Evolutionary conservation across 2,329 filamentous ascomycete genomes (phyloP).

Genomic region (Alternaria hordeiaustralica): DNA sequence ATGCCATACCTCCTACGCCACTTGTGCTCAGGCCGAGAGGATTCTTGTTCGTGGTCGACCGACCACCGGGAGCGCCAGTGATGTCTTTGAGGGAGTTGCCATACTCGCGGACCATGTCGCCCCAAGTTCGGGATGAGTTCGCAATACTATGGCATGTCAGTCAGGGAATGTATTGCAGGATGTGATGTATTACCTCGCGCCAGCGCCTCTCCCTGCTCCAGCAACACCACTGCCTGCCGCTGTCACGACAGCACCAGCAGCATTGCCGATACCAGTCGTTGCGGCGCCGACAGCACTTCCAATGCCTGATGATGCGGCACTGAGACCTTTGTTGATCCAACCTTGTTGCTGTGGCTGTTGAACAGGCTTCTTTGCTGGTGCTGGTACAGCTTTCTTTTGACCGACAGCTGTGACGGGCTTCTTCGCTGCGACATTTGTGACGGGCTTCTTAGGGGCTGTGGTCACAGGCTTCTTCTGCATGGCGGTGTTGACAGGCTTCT

Average conservation of each 20-base stretch:
- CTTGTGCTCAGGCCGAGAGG: constrained; percentile 53
- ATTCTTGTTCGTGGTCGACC: constrained; percentile 54
- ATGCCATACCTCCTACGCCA: constrained; percentile 36
- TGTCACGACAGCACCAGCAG: constrained; percentile 52
- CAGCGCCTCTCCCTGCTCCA: constrained; percentile 23
- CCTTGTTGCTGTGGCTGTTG: constrained; percentile 46
- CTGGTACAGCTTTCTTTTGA: constrained; percentile 18
- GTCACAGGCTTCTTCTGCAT: constrained; percentile 25
- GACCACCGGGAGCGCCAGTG: constrained; percentile 52
- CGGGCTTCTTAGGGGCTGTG: constrained; percentile 6
- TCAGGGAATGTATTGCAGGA: neutral
- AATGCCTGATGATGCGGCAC: constrained; percentile 19
- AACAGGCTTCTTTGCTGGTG: constrained; percentile 12
- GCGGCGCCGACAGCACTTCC: constrained; percentile 40
- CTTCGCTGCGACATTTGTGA: constrained; percentile 9
- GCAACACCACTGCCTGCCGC: constrained; percentile 56
- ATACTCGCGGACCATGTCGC: constrained; percentile 57
- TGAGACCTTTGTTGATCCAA: constrained; percentile 50
- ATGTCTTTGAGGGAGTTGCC: constrained; percentile 59
- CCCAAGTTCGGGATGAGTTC: constrained; percentile 55
- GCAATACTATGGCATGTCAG: constrained; percentile 47
- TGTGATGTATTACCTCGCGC: constrained; percentile 11
- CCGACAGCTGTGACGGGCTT: constrained; percentile 16
- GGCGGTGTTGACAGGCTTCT: constrained; percentile 24
- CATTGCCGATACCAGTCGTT: constrained; percentile 53